Conservation (phyloP, 2,329 filamentous ascomycete genomes). For the Fusarium decemcellulare region DNA sequence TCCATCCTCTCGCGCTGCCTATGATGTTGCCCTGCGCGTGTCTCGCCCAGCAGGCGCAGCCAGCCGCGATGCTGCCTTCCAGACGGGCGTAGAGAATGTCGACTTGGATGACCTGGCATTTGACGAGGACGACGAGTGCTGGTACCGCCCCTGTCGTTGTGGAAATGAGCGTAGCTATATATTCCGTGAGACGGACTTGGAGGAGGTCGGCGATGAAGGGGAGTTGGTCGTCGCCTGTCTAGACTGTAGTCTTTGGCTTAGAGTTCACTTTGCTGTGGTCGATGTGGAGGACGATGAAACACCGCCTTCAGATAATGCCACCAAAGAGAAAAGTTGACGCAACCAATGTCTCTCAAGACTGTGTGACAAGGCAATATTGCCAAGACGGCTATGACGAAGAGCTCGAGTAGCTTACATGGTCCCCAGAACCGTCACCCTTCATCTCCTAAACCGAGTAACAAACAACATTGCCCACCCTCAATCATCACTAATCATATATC, state of each 20-base stretch:
- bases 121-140: conserved; percentile 63
- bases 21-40: conserved; percentile 65
- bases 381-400: background rate
- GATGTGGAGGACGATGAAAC: conserved; percentile 49
- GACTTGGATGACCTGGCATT: conserved; percentile 76
- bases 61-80: conserved; percentile 54
- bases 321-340: conserved; percentile 44
- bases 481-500: conserved; percentile 37
- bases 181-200: conserved; percentile 71
- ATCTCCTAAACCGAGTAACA: background rate
- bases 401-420: background rate
- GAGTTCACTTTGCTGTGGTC: conserved; percentile 73
- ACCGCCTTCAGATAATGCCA: conserved; percentile 17
- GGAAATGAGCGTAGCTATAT: conserved; percentile 73
- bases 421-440: too few relatives aligned
- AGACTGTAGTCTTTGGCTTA: conserved; percentile 77
- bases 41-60: conserved; percentile 40
- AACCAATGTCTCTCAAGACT: background rate
- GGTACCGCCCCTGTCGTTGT: conserved; percentile 74
- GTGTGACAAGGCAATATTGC: background rate
- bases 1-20: conserved; percentile 62
- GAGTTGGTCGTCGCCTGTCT: conserved; percentile 75
- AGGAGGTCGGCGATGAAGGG: conserved; percentile 70
- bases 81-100: conserved; percentile 73
- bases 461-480: background rate